Evolutionary conservation across 768 basidiomycete species (phyloP), one percentile per base, ranked within the genome.

Genomic region (Multifurca ochricompacta): DNA sequence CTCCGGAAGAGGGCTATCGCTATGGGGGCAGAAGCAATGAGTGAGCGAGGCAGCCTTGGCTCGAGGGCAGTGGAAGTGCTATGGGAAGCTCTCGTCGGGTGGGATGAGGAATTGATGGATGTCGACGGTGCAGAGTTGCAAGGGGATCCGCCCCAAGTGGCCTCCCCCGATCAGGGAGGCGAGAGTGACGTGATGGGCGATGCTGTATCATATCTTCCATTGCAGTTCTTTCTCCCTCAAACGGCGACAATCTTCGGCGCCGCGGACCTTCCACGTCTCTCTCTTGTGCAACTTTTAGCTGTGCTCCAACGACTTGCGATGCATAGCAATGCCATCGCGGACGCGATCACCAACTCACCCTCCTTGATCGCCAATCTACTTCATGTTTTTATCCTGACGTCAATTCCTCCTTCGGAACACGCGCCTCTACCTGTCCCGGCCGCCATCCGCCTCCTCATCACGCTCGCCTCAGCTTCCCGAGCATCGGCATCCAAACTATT

Each of bases 41-140:
- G 67, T 7, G 84, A 85, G 63, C 73, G 75, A 18, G 87, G 86
- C 3, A 79, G 77, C 55, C 74, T 88, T 9, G 86, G 84, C 6
- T 77, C 76, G 3, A 74, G 73, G 10, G 87, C 86, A 0, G 74
- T 88, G 7, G 85, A 88, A 54, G 74, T 87, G 3, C 68, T 86
- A 19, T 90, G 87, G 86, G 79, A 80, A 54, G 83, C 82, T 49
- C 65, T 87, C 23, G 86, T 85, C 1, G 76, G 72, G n/a, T 87
- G 84, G 83, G 74, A 83, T 54, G 58, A 61, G 11, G 67, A 72
- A 14, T 61, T 65, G 14, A 49, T 54, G 21, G 61, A 58, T 3
- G 16, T 69, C 8, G 72, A 71, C 19, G 77, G 75, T 3, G 71
- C 82, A 6, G 84, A 87, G 60, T 59, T 82, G 21, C 59, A 64